Percentiles rank a stretch among this genome's conserved stretches.
Conservation (phyloP, 2,329 filamentous ascomycete genomes). For the Cyclaneusma minus region DNA sequence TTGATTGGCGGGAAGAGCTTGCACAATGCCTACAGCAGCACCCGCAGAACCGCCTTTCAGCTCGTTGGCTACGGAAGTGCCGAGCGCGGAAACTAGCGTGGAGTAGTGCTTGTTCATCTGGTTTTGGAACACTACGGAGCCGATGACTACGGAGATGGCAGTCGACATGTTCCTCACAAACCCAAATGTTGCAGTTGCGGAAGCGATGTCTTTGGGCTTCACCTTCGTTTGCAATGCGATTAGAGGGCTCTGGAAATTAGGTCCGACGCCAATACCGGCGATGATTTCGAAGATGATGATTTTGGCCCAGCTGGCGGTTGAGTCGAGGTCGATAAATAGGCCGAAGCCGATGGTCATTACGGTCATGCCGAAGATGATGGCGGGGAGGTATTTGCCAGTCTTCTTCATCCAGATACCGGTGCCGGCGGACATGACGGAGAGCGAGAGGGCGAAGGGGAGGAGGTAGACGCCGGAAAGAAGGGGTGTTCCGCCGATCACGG, state of each 20-base stretch:
- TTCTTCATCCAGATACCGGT: conserved; percentile 43
- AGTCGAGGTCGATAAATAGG: conserved; percentile 43
- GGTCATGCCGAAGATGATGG: conserved; percentile 42
- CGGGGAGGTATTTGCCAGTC: conserved; percentile 47
- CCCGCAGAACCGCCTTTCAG: conserved; percentile 15
- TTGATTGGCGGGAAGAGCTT: conserved; percentile 8
- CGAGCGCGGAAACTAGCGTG: conserved; percentile 9
- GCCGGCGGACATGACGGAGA: conserved; percentile 45
- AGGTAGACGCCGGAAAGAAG: conserved; percentile 65
- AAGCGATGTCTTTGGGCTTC: conserved; percentile 47
- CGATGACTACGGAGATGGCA: conserved; percentile 30
- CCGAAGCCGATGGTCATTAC: conserved; percentile 51
- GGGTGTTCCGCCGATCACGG: conserved; percentile 45
- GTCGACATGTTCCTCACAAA: conserved; percentile 39
- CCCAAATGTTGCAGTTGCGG: conserved; percentile 46
- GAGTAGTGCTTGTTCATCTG: conserved; percentile 18
- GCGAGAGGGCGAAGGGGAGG: conserved; percentile 51
- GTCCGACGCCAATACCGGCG: conserved; percentile 47
- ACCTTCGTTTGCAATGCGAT: conserved; percentile 52
- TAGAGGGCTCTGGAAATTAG: conserved; percentile 54
- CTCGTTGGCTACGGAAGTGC: conserved; percentile 8
- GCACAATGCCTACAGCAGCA: conserved; percentile 12
- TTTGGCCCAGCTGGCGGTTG: conserved; percentile 36
- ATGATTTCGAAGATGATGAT: conserved; percentile 47
- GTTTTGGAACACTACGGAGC: conserved; percentile 34